Percentiles rank a stretch among this genome's conserved stretches.
Conservation (phyloP, 148 eudicot genomes). For the Rhododendron mucronatum region DNA sequence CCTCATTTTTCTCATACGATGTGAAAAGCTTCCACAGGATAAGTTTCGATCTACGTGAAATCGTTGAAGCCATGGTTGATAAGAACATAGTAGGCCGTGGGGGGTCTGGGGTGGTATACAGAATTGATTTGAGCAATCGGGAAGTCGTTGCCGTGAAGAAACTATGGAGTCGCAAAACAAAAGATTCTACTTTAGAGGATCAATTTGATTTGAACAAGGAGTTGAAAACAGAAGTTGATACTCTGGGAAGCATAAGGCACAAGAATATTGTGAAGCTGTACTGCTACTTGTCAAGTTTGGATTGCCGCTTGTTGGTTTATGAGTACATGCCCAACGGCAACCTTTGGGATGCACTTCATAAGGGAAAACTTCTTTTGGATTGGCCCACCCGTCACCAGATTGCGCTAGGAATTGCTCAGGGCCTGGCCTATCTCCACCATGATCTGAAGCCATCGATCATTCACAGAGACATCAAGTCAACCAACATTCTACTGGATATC, state of each 20-base stretch:
- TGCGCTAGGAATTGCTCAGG: slow-evolving; percentile 83
- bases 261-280: slow-evolving; percentile 89
- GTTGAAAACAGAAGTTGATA: slow-evolving; percentile 82
- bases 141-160: slow-evolving; percentile 82
- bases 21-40: slow-evolving; percentile 79
- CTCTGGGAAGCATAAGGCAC: slow-evolving; percentile 88
- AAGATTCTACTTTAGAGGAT: slow-evolving; percentile 49
- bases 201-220: slow-evolving; percentile 49
- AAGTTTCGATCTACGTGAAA: slow-evolving; percentile 66
- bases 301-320: slow-evolving; percentile 73
- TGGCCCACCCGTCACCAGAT: slow-evolving; percentile 88
- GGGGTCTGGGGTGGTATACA: slow-evolving; percentile 89
- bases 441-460: slow-evolving; percentile 76
- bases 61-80: slow-evolving; percentile 71
- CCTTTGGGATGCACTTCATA: slow-evolving; percentile 93
- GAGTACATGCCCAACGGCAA: slow-evolving; percentile 95
- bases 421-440: slow-evolving; percentile 88
- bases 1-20: slow-evolving; percentile 66
- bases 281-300: slow-evolving; percentile 63
- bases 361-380: slow-evolving; percentile 56
- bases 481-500: slow-evolving; percentile 78
- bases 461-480: slow-evolving; percentile 92
- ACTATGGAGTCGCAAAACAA: slow-evolving; percentile 65
- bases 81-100: slow-evolving; percentile 84
- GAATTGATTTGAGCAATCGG: slow-evolving; percentile 58